A percentile compares a stretch with the other conserved stretches of the same genome.
Conservation (phyloP, 306 rosid genomes). For the Alnus rubra region DNA sequence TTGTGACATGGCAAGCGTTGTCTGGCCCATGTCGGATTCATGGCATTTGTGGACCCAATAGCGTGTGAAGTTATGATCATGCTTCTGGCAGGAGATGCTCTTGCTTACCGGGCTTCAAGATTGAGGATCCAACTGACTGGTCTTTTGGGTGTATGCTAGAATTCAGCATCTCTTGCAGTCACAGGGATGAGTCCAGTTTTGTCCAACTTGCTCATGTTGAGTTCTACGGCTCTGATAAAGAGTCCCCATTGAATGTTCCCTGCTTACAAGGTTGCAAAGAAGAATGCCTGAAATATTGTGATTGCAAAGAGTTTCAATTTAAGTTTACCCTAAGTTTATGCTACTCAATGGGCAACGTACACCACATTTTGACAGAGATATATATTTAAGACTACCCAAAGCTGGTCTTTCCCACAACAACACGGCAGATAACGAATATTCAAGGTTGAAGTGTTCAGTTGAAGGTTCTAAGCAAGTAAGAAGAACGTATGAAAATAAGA, state of each 20-base stretch:
- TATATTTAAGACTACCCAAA: conserved; percentile 32
- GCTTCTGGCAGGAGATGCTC: conserved; percentile 23
- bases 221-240: conserved; percentile 24
- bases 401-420: neutral
- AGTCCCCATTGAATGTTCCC: conserved; percentile 15
- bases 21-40: conserved; percentile 42
- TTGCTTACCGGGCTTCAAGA: conserved; percentile 24
- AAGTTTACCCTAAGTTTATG: conserved; percentile 22
- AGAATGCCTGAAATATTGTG: too few relatives aligned
- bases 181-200: conserved; percentile 7
- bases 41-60: conserved; percentile 58
- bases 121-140: conserved; percentile 19
- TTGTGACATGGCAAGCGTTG: conserved; percentile 49
- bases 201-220: conserved; percentile 18
- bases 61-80: conserved; percentile 32
- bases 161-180: conserved; percentile 16
- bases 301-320: conserved; percentile 35
- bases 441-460: conserved; percentile 1
- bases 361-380: conserved; percentile 17
- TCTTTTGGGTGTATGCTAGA: conserved; percentile 20
- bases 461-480: neutral
- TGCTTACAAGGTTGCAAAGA: too few relatives aligned
- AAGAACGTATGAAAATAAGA: conserved; percentile 14
- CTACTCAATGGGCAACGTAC: conserved; percentile 30
- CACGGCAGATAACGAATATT: neutral